Evolutionary conservation across 2,329 filamentous ascomycete species (phyloP).

Genomic region (Neofusicoccum ribis): DNA sequence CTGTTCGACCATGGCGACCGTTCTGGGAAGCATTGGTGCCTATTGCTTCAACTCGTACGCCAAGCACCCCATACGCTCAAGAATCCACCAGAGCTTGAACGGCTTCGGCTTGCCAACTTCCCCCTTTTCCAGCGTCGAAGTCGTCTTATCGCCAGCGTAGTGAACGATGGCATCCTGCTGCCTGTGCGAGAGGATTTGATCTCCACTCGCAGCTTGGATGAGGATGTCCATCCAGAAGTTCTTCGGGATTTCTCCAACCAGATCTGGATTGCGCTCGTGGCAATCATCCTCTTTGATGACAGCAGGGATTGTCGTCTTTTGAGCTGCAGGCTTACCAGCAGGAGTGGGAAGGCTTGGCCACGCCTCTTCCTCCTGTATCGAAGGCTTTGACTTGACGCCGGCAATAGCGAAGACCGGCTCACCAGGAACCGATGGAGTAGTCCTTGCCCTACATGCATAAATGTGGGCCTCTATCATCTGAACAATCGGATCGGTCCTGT

Average conservation of each 20-base stretch:
- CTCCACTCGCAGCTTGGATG: conserved; percentile 24
- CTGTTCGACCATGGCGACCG: neutral
- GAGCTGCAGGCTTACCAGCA: neutral
- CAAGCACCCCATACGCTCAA: conserved; percentile 41
- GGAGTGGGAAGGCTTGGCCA: neutral
- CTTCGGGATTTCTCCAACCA: conserved; percentile 32
- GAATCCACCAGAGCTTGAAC: conserved; percentile 40
- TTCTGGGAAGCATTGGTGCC: neutral
- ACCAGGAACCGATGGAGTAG: neutral
- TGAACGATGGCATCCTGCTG: conserved; percentile 34
- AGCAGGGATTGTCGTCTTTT: neutral
- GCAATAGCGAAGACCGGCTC: neutral
- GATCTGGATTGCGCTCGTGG: conserved; percentile 24
- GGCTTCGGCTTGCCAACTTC: conserved; percentile 36
- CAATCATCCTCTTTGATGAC: neutral
- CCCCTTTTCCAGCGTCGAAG: conserved; percentile 26
- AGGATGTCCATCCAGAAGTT: conserved; percentile 35
- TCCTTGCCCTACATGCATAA: neutral
- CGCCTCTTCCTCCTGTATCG: neutral
- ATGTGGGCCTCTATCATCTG: conserved; percentile 10
- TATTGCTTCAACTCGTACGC: conserved; percentile 31
- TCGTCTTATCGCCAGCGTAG: conserved; percentile 34
- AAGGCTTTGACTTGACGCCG: neutral
- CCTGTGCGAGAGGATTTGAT: conserved; percentile 31
- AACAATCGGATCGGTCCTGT: conserved; percentile 11